Conservation (phyloP, 2,329 filamentous ascomycete genomes). For the Fusarium hostae region DNA sequence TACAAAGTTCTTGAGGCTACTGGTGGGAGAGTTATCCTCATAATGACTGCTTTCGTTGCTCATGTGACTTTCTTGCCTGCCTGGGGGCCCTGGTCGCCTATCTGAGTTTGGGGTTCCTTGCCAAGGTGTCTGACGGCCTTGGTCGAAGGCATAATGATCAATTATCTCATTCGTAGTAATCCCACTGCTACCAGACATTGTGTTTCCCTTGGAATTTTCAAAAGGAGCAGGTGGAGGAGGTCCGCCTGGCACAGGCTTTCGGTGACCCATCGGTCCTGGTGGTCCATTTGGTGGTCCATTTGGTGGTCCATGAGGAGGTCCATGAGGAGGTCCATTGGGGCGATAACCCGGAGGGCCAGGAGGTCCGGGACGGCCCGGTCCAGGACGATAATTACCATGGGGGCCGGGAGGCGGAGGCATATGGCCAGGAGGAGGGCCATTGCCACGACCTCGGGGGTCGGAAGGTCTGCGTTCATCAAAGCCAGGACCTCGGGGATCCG, state of each 20-base stretch:
- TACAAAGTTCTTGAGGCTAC: constrained; percentile 39
- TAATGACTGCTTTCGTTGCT: constrained; percentile 59
- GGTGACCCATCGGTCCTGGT: constrained; percentile 38
- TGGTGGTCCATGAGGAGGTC: constrained; percentile 37
- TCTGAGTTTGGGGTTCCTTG: constrained; percentile 35
- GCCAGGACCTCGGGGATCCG: constrained; percentile 33
- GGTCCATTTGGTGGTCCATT: constrained; percentile 24
- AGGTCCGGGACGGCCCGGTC: constrained; percentile 37
- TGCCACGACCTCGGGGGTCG: constrained; percentile 32
- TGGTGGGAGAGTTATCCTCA: constrained; percentile 67
- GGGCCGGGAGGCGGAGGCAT: constrained; percentile 35
- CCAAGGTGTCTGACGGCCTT: constrained; percentile 35
- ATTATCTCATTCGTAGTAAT: constrained; percentile 54
- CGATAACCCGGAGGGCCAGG: constrained; percentile 44
- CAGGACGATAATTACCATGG: constrained; percentile 38
- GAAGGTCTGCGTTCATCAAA: constrained; percentile 34
- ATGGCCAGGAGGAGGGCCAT: constrained; percentile 35
- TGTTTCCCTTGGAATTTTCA: constrained; percentile 36
- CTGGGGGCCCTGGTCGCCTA: constrained; percentile 40
- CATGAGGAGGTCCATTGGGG: constrained; percentile 38
- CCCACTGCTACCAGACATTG: constrained; percentile 43
- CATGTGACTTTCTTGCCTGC: constrained; percentile 42
- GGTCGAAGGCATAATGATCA: constrained; percentile 51
- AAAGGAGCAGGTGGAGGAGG: constrained; percentile 29
- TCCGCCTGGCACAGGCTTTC: constrained; percentile 47